Conservation (phyloP, 2,329 filamentous ascomycete species). For the Beauveria australis region DNA sequence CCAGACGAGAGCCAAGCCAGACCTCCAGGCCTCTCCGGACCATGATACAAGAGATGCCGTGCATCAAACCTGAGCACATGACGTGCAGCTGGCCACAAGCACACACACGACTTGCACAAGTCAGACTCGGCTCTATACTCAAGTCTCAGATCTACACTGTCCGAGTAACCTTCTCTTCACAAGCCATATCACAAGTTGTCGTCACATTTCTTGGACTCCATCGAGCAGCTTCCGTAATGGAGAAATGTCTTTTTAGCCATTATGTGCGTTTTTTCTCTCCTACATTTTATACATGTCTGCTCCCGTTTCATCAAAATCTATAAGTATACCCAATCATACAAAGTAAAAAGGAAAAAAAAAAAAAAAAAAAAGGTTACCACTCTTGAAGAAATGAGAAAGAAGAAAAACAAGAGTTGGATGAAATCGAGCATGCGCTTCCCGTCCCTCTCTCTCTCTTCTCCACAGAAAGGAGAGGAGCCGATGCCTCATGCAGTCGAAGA, state of each 20-base stretch:
- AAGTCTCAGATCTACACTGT: background rate
- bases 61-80: background rate
- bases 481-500: background rate
- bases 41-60: background rate
- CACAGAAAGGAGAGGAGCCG: background rate
- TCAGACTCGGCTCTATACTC: background rate
- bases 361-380: background rate
- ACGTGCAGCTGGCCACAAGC: background rate
- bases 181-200: background rate
- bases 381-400: background rate
- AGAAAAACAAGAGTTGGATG: background rate
- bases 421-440: background rate
- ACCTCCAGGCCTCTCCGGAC: background rate
- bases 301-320: slow-evolving; percentile 6
- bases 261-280: background rate
- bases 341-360: background rate
- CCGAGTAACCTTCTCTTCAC: too few species aligned
- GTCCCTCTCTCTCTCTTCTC: background rate
- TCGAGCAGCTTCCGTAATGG: background rate
- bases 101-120: background rate
- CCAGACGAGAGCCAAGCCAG: background rate
- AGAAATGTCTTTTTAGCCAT: background rate
- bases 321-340: slow-evolving; percentile 7
- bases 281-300: slow-evolving; percentile 1
- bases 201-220: too few species aligned